Conservation (phyloP, 2,329 filamentous ascomycete genomes). For the Epichloe gansuensis region DNA sequence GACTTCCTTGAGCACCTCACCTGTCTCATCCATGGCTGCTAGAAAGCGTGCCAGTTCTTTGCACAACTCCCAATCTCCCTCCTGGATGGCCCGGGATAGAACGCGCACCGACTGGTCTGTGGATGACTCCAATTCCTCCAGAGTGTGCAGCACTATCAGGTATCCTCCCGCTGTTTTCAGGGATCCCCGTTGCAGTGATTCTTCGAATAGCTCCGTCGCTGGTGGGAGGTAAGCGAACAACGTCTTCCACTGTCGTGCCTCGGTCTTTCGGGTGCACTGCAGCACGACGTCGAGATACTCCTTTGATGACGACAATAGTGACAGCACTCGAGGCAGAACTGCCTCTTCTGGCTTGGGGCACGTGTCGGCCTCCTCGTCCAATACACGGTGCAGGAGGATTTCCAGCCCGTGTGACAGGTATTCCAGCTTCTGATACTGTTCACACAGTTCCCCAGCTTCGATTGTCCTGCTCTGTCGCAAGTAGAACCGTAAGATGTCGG, state of each 20-base stretch:
- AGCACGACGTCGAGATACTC: constrained; percentile 91
- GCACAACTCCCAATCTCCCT: constrained; percentile 89
- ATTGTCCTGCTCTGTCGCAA: constrained; percentile 63
- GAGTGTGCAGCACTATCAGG: constrained; percentile 82
- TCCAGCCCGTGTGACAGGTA: constrained; percentile 93
- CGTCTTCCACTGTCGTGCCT: constrained; percentile 87
- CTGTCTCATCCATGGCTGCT: constrained; percentile 79
- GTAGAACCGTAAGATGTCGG: constrained; percentile 71
- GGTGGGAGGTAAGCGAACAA: constrained; percentile 85
- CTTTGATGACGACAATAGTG: constrained; percentile 56
- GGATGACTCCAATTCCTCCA: constrained; percentile 54
- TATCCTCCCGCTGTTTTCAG: constrained; percentile 95
- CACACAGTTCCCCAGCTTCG: constrained; percentile 68
- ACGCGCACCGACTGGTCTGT: constrained; percentile 71
- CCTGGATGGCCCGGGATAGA: constrained; percentile 65
- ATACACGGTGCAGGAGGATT: constrained; percentile 78
- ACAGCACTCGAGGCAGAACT: constrained; percentile 50
- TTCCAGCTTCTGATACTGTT: constrained; percentile 72
- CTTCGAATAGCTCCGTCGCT: constrained; percentile 83
- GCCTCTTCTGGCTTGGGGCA: constrained; percentile 49
- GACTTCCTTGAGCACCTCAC: constrained; percentile 62
- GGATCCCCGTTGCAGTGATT: constrained; percentile 70
- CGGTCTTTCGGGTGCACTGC: constrained; percentile 93
- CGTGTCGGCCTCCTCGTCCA: constrained; percentile 85
- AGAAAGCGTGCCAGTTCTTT: constrained; percentile 92